These are phyloP conservation scores for Silene uniflora DNA, from an alignment of 148 eudicot species.

Conservation along the genomic window DNA sequence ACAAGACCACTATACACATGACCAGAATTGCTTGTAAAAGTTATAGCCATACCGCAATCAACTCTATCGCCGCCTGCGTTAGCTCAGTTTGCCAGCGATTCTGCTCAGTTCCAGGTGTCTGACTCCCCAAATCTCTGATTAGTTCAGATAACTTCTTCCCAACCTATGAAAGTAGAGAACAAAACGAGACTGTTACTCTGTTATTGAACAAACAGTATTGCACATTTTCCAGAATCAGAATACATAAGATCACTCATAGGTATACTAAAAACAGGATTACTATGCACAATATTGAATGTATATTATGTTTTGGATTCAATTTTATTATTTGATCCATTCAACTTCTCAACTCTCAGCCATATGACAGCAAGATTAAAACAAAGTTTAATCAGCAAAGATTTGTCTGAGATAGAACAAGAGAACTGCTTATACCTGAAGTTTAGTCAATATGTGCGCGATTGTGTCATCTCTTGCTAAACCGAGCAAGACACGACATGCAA, in stretches of 20 bases:
- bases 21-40: neutral
- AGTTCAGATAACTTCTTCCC: conserved; percentile 92
- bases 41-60: conserved; percentile 64
- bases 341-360: neutral
- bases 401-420: neutral
- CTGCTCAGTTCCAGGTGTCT: conserved; percentile 72
- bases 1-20: neutral
- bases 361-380: neutral
- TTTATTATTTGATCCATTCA: neutral
- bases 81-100: conserved; percentile 96
- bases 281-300: neutral
- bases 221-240: neutral
- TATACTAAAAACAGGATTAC: neutral
- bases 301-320: neutral
- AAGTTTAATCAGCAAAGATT: neutral
- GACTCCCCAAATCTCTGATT: conserved; percentile 88
- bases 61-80: conserved; percentile 85
- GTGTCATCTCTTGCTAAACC: conserved; percentile 97
- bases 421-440: conserved; percentile 65
- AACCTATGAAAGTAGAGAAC: conserved; percentile 44
- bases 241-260: neutral
- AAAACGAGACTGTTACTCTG: neutral
- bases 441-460: conserved; percentile 91
- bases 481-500: conserved; percentile 93
- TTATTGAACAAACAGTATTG: neutral